phyloP scores from a whole-genome alignment of 2,329 filamentous ascomycete genomes.

The Mycogone perniciosa region DNA sequence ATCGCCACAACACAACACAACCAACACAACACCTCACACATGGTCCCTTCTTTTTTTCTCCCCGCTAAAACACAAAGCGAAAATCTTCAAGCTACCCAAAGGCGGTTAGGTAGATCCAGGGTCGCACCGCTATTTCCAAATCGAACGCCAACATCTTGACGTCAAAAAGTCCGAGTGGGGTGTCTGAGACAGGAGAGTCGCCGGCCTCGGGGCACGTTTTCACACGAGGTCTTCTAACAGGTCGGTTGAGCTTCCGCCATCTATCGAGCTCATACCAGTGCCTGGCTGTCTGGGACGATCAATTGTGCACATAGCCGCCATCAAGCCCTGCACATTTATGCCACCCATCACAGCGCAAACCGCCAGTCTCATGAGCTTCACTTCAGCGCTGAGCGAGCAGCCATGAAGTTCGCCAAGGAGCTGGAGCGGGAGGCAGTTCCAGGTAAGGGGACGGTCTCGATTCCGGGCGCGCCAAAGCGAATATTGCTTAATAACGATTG shows the following conservation, averaged over 20 bases:
- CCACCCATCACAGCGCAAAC: neutral
- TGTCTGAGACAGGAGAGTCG: slow-evolving; percentile 4
- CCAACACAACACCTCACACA: too few relatives aligned
- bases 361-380: neutral
- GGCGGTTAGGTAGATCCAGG: neutral
- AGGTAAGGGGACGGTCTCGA: slow-evolving; percentile 37
- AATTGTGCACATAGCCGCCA: slow-evolving; percentile 2
- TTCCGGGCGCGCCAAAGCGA: slow-evolving; percentile 4
- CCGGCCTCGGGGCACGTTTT: slow-evolving; percentile 1
- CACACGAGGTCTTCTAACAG: slow-evolving; percentile 2
- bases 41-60: neutral
- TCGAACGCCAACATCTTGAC: neutral
- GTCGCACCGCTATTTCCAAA: neutral
- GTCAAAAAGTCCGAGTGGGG: slow-evolving; percentile 5
- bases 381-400: neutral
- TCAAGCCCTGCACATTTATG: slow-evolving; percentile 12
- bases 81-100: neutral
- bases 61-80: neutral
- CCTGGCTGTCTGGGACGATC: neutral
- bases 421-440: slow-evolving; percentile 83
- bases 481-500: neutral
- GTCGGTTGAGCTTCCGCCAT: slow-evolving; percentile 1
- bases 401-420: slow-evolving; percentile 68
- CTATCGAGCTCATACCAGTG: neutral
- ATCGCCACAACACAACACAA: too few relatives aligned